phyloP scores from a whole-genome alignment of 768 basidiomycete genomes.

The Naematelia encephala region DNA sequence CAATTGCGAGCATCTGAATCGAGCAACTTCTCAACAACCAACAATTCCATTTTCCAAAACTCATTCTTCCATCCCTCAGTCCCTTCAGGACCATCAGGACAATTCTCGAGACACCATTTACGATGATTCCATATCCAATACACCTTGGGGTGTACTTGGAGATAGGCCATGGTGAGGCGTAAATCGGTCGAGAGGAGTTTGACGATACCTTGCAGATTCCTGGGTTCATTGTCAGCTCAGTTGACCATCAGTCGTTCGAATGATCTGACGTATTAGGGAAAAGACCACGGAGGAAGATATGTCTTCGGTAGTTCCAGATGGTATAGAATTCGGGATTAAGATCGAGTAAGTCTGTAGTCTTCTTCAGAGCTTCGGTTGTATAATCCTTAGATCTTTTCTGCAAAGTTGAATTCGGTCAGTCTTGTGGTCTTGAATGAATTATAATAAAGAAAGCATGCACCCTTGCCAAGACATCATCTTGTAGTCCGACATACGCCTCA shows the following conservation, averaged over 20 bases:
- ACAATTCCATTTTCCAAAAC: constrained; percentile 81
- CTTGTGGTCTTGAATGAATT: background rate
- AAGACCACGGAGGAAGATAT: constrained; percentile 68
- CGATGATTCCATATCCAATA: constrained; percentile 99
- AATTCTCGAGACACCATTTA: constrained; percentile 84
- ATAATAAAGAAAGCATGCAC: too few species aligned
- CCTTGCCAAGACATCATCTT: constrained; percentile 62
- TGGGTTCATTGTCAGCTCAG: constrained; percentile 39
- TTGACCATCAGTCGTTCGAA: background rate
- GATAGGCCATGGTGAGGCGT: constrained; percentile 70
- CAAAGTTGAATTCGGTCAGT: background rate
- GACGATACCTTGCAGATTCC: constrained; percentile 63
- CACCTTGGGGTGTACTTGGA: constrained; percentile 85
- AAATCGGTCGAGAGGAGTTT: constrained; percentile 68
- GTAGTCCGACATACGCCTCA: constrained; percentile 66
- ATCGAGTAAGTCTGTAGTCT: constrained; percentile 72
- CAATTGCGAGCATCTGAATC: constrained; percentile 90
- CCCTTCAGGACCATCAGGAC: constrained; percentile 66
- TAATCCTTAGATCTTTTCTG: constrained; percentile 72
- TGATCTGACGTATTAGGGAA: constrained; percentile 63
- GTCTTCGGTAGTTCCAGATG: constrained; percentile 88
- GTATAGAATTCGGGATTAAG: constrained; percentile 95
- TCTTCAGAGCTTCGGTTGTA: constrained; percentile 68
- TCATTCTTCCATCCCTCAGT: constrained; percentile 65
- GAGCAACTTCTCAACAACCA: constrained; percentile 86